These are phyloP conservation scores for Houttuynia cordata DNA, from an alignment of 164 flowering plant genomes.

Conservation along the genomic window DNA sequence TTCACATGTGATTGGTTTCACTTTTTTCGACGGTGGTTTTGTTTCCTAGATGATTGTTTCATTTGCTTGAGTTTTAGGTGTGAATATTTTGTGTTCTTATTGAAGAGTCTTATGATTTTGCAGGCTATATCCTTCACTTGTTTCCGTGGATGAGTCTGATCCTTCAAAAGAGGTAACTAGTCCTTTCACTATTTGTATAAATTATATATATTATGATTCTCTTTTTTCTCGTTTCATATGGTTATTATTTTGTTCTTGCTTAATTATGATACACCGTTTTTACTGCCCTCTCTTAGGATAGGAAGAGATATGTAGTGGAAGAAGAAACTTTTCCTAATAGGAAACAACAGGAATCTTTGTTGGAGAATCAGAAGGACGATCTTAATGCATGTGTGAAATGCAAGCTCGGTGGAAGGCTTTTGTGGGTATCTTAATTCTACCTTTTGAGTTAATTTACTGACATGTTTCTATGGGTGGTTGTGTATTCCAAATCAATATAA, in stretches of 20 bases:
- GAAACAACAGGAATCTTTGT: constrained; percentile 3
- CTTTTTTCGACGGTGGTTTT: no score
- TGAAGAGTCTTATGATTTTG: no score
- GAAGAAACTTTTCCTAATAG: constrained; percentile 8
- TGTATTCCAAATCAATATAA: not conserved
- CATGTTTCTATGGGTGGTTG: not conserved
- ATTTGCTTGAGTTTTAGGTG: no score
- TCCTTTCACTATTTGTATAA: not conserved
- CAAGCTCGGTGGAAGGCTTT: constrained; percentile 36
- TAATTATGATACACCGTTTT: not conserved
- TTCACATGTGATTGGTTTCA: no score
- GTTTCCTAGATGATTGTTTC: no score
- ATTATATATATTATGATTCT: not conserved
- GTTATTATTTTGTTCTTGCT: not conserved
- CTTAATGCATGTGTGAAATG: constrained; percentile 31
- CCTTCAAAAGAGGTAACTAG: not conserved
- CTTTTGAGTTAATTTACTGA: not conserved
- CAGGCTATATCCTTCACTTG: not conserved
- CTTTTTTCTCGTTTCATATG: not conserved
- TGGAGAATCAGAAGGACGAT: constrained; percentile 4
- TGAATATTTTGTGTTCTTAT: no score
- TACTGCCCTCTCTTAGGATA: constrained; percentile 33
- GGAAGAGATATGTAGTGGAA: constrained; percentile 18
- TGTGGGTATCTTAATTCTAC: constrained; percentile 1
- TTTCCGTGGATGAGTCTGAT: not conserved